Evolutionary conservation across 129 eudicot genomes (phyloP), one percentile per base, ranked within the genome.

Genomic region (Artemisia tridentata): DNA sequence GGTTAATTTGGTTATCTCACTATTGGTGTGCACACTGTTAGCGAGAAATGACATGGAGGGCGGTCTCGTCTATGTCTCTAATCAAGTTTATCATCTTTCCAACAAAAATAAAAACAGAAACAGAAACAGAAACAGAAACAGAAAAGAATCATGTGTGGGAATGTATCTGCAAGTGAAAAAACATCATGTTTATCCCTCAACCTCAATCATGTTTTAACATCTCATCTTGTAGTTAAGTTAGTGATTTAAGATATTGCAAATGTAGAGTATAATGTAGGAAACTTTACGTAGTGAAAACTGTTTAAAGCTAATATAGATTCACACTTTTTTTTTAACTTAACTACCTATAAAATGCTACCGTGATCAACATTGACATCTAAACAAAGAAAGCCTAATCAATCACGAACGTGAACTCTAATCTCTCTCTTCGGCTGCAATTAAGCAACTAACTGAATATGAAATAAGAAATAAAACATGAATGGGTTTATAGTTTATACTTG

Each of bases 131-230:
- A 67, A 38, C 9, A 38, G 9, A 38, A 53, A 63, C 69, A 15
- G 69, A 64, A 67, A 67, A 75, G 68, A 75, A 47, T 47, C 74
- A 75, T 57, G 62, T 58, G 74, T 75, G 65, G 59, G 65, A 65
- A 65, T 65, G 79, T 53, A 65, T 43, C 72, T 56, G 60, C 79
- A 75, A 66, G 72, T 75, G 68, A 75, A 65, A 38, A 51, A 11
- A 67, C 73, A 58, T 46, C 73, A 23, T 67, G 68, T 66, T 75
- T 15, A 65, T 50, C 38, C 73, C 68, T 67, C 73, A 47, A 73
- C 59, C 62, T 67, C 21, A 11, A 58, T 48, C 68, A 21, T 57
- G 74, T 18, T 66, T 75, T 58, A 75, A 68, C 67, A 52, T 73
- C 53, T 63, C 63, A 49, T 73, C 71, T 43, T 65, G 73, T 75